Evolutionary conservation across 108 stramenopile genomes (phyloP).

Genomic region (Aureococcus anophagefferens): DNA sequence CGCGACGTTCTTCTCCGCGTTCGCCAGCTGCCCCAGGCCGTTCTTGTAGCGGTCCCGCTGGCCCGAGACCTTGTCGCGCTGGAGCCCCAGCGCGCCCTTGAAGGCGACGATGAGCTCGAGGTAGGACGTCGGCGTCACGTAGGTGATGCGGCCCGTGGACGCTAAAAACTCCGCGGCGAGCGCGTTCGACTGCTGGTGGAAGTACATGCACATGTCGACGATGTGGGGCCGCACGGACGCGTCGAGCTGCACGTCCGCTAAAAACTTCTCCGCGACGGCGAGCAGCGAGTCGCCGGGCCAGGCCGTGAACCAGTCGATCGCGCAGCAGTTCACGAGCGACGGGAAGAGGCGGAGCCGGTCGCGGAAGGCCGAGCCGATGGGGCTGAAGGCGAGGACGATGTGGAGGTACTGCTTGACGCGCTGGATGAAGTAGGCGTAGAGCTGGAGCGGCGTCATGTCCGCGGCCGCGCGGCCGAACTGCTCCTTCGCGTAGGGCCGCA

Average conservation of each 20-base stretch:
- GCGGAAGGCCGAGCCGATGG: constrained; percentile 60
- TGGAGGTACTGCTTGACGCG: constrained; percentile 46
- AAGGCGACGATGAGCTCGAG: constrained; percentile 51
- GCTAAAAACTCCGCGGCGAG: constrained; percentile 31
- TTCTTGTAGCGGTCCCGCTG: constrained; percentile 33
- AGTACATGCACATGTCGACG: constrained; percentile 37
- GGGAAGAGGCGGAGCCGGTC: constrained; percentile 55
- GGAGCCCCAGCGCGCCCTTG: constrained; percentile 32
- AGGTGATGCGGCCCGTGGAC: constrained; percentile 36
- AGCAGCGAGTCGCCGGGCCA: constrained; percentile 55
- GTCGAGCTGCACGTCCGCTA: constrained; percentile 32
- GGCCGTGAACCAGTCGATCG: constrained; percentile 57
- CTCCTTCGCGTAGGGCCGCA: constrained; percentile 42
- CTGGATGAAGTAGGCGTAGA: constrained; percentile 50
- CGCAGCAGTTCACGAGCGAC: constrained; percentile 57
- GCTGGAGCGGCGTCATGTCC: constrained; percentile 42
- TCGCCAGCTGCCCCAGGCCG: constrained; percentile 47
- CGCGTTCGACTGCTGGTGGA: constrained; percentile 35
- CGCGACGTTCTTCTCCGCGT: constrained; percentile 36
- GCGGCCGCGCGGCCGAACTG: constrained; percentile 38
- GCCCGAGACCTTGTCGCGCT: constrained; percentile 27
- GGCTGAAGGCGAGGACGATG: constrained; percentile 54
- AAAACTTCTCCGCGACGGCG: constrained; percentile 50
- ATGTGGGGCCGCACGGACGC: constrained; percentile 13
- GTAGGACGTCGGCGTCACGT: constrained; percentile 61